A percentile compares a stretch with the other conserved stretches of the same genome.
phyloP scores from a whole-genome alignment of 495 filamentous ascomycete genomes.

The Viridothelium virens region DNA sequence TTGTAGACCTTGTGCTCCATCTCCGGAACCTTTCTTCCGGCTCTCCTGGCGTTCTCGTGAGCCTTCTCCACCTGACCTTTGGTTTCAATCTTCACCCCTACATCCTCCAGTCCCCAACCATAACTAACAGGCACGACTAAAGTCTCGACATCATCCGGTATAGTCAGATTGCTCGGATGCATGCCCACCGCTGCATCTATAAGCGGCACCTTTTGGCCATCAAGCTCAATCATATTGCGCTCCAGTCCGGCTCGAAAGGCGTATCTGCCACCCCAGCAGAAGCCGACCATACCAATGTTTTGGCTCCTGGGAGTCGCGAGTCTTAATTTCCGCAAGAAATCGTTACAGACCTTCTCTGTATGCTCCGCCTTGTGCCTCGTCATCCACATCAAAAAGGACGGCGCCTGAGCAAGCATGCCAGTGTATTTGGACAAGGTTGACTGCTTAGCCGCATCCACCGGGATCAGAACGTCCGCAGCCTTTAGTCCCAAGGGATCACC shows the following conservation, averaged over 20 bases:
- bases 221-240: slow-evolving; percentile 33
- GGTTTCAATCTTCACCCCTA: slow-evolving; percentile 22
- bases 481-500: slow-evolving; percentile 37
- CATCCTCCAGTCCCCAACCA: slow-evolving; percentile 38
- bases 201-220: slow-evolving; percentile 35
- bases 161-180: slow-evolving; percentile 36
- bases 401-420: slow-evolving; percentile 30
- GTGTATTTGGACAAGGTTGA: slow-evolving; percentile 35
- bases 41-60: slow-evolving; percentile 23
- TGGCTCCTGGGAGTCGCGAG: slow-evolving; percentile 29
- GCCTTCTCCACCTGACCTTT: slow-evolving; percentile 30
- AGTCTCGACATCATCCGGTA: slow-evolving; percentile 38
- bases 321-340: slow-evolving; percentile 28
- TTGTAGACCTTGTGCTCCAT: slow-evolving; percentile 35
- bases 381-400: slow-evolving; percentile 35
- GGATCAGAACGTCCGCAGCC: slow-evolving; percentile 36
- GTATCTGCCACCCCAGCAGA: slow-evolving; percentile 42
- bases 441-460: slow-evolving; percentile 38
- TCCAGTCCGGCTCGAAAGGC: slow-evolving; percentile 32
- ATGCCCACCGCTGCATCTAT: slow-evolving; percentile 36
- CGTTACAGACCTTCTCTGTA: slow-evolving; percentile 32
- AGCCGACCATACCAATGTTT: slow-evolving; percentile 40
- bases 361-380: slow-evolving; percentile 33
- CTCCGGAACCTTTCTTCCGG: slow-evolving; percentile 27
- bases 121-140: slow-evolving; percentile 34